Conservation (phyloP, 305 asterid species). For the Plantago lanceolata region DNA sequence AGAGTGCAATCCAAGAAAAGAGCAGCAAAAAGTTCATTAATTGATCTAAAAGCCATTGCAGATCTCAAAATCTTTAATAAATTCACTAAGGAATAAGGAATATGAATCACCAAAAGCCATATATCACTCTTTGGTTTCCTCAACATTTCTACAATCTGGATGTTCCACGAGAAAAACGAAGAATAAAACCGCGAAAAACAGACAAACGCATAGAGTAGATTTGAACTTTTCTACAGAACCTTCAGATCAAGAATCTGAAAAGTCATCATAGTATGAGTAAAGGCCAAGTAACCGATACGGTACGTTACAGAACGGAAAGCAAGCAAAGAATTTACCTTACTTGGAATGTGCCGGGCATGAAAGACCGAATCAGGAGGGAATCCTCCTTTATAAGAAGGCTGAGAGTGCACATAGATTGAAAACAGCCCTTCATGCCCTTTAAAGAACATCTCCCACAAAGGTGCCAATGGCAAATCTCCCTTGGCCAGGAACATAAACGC, state of each 20-base stretch:
- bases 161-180: not conserved
- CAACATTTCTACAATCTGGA: not conserved
- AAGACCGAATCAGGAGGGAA: slow-evolving; percentile 47
- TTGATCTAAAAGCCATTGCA: slow-evolving; percentile 1
- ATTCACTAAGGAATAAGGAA: not conserved
- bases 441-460: slow-evolving; percentile 76
- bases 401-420: slow-evolving; percentile 66
- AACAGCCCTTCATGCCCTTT: slow-evolving; percentile 51
- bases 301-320: not conserved
- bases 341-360: slow-evolving; percentile 64
- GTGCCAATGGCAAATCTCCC: slow-evolving; percentile 66
- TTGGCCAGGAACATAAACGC: slow-evolving; percentile 79
- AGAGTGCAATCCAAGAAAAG: slow-evolving; percentile 22
- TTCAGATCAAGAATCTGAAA: not conserved
- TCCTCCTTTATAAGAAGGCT: slow-evolving; percentile 39
- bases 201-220: not conserved
- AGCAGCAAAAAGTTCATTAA: slow-evolving; percentile 1
- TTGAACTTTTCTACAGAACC: not conserved
- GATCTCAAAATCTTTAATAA: not conserved
- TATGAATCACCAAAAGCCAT: not conserved
- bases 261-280: not conserved
- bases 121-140: not conserved
- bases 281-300: not conserved
- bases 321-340: slow-evolving; percentile 43
- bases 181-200: too few species aligned